Conservation (phyloP, 2,329 filamentous ascomycete genomes). For the Ambrosiella cleistominuta region DNA sequence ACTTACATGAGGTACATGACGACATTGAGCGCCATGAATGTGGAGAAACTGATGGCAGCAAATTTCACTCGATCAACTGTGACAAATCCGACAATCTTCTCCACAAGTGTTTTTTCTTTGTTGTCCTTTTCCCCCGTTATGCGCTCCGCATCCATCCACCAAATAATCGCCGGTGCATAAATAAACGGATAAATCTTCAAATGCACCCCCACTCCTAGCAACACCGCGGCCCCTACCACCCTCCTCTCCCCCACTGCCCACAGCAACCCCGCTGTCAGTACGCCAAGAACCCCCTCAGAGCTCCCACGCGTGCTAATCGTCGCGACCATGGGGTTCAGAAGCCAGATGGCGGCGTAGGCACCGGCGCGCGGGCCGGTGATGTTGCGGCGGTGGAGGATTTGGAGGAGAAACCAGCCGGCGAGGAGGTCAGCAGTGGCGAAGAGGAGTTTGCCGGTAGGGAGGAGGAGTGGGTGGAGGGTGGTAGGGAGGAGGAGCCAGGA, state of each 20-base stretch:
- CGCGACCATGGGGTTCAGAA: constrained; percentile 95
- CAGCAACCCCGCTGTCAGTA: constrained; percentile 64
- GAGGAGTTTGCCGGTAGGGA: constrained; percentile 72
- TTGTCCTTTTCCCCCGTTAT: constrained; percentile 17
- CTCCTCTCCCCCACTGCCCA: constrained; percentile 57
- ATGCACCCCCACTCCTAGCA: constrained; percentile 75
- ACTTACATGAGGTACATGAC: constrained; percentile 61
- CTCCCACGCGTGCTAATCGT: constrained; percentile 91
- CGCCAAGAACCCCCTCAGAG: constrained; percentile 76
- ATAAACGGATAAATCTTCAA: constrained; percentile 99
- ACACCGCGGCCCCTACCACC: constrained; percentile 47
- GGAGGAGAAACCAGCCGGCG: constrained; percentile 37
- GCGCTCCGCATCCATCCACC: constrained; percentile 53
- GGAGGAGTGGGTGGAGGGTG: constrained; percentile 35
- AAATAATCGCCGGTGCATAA: constrained; percentile 66
- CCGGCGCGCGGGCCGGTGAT: constrained; percentile 41
- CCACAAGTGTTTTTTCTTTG: constrained; percentile 13
- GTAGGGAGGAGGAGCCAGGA: constrained; percentile 84
- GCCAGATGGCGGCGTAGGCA: constrained; percentile 71
- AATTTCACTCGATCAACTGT: constrained; percentile 40
- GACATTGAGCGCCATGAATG: constrained; percentile 57
- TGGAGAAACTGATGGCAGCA: constrained; percentile 45
- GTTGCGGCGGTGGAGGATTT: constrained; percentile 23
- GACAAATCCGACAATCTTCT: constrained; percentile 24
- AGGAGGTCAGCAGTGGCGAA: constrained; percentile 73